Percentiles rank a stretch among this genome's conserved stretches.
These are phyloP conservation scores for Aureobasidium sp. DNA, from an alignment of 2,329 filamentous ascomycete genomes.

Conservation along the genomic window DNA sequence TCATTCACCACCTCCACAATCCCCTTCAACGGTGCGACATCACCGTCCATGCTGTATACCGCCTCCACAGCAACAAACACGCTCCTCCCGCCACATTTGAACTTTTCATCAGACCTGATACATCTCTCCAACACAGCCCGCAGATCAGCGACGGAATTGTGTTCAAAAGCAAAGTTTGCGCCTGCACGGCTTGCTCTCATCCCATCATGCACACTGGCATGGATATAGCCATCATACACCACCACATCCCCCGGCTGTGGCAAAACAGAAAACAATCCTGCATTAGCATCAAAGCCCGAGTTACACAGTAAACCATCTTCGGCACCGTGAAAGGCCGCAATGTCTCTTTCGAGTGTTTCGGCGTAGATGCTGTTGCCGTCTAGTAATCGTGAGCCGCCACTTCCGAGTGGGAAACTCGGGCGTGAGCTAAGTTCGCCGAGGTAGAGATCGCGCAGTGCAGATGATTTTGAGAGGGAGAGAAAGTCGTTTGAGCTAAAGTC, in stretches of 20 bases:
- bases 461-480: constrained; percentile 49
- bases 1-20: constrained; percentile 53
- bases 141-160: constrained; percentile 46
- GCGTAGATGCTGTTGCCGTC: constrained; percentile 59
- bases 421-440: constrained; percentile 38
- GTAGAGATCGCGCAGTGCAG: constrained; percentile 42
- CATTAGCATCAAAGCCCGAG: constrained; percentile 47
- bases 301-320: constrained; percentile 54
- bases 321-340: constrained; percentile 55
- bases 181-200: constrained; percentile 58
- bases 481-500: constrained; percentile 65
- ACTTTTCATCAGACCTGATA: constrained; percentile 25
- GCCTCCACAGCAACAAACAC: constrained; percentile 65
- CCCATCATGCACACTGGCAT: constrained; percentile 72
- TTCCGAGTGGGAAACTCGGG: constrained; percentile 42
- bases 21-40: constrained; percentile 56
- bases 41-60: constrained; percentile 75
- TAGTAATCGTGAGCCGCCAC: constrained; percentile 55
- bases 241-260: constrained; percentile 46
- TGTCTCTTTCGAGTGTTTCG: constrained; percentile 50
- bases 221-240: constrained; percentile 67
- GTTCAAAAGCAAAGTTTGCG: constrained; percentile 46
- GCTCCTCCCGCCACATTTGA: constrained; percentile 39
- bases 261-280: constrained; percentile 41
- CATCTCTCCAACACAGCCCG: constrained; percentile 26